A percentile compares a stretch with the other conserved stretches of the same genome.
Conservation (phyloP, 2,329 filamentous ascomycete genomes). For the Exophiala mesophila region DNA sequence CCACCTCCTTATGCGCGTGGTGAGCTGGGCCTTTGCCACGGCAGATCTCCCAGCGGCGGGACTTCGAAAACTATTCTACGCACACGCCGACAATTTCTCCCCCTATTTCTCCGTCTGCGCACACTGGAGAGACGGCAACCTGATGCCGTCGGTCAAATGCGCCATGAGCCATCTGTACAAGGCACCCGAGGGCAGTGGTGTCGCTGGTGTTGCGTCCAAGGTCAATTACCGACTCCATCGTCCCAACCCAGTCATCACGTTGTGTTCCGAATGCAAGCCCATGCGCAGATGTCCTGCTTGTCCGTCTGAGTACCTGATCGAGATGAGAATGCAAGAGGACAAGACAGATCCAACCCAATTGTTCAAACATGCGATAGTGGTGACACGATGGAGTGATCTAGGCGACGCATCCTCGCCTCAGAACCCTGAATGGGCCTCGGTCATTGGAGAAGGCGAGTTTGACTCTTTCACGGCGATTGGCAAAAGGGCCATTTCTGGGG, state of each 20-base stretch:
- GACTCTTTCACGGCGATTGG: slow-evolving; percentile 53
- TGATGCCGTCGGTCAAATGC: slow-evolving; percentile 59
- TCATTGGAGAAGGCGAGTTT: slow-evolving; percentile 46
- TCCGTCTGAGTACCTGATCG: slow-evolving; percentile 58
- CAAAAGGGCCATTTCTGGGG: slow-evolving; percentile 52
- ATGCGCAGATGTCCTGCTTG: slow-evolving; percentile 59
- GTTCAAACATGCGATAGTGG: slow-evolving; percentile 57
- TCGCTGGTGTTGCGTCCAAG: slow-evolving; percentile 39
- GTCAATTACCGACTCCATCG: slow-evolving; percentile 29
- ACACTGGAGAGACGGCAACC: slow-evolving; percentile 58
- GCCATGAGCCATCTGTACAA: slow-evolving; percentile 53
- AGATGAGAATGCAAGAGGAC: slow-evolving; percentile 57
- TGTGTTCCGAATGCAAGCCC: slow-evolving; percentile 54
- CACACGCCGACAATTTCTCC: slow-evolving; percentile 52
- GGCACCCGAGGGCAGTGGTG: slow-evolving; percentile 36
- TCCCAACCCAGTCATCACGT: slow-evolving; percentile 41
- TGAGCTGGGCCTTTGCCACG: slow-evolving; percentile 50
- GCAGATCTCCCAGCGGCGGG: slow-evolving; percentile 48
- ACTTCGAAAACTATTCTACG: slow-evolving; percentile 54
- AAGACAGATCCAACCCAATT: slow-evolving; percentile 37
- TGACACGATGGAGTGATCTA: slow-evolving; percentile 59
- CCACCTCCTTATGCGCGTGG: slow-evolving; percentile 55
- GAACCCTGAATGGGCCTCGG: slow-evolving; percentile 53
- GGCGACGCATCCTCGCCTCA: slow-evolving; percentile 51
- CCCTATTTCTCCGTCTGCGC: slow-evolving; percentile 60